Conservation (phyloP, 345 rosid genomes). For the Crucihimalaya himalaica region DNA sequence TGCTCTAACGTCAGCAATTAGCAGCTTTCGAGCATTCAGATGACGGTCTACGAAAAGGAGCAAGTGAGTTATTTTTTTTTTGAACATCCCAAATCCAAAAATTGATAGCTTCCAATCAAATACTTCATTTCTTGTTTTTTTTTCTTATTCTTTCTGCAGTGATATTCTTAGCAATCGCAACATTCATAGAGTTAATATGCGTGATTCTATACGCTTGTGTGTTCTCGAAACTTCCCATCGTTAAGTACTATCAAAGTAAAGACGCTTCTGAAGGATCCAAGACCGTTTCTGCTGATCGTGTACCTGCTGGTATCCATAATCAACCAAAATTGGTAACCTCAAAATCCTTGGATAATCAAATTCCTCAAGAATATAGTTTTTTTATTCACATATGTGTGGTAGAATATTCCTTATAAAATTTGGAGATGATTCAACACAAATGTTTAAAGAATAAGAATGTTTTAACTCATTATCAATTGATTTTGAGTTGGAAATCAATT, state of each 20-base stretch:
- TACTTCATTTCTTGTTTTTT: background rate
- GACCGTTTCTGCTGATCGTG: conserved; percentile 82
- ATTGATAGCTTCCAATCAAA: conserved; percentile 14
- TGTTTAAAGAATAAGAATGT: background rate
- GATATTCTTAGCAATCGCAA: conserved; percentile 64
- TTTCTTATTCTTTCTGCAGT: conserved; percentile 42
- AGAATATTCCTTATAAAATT: background rate
- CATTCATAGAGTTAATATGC: conserved; percentile 64
- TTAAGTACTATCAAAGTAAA: conserved; percentile 71
- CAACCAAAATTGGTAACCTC: conserved; percentile 12
- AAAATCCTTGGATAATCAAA: background rate
- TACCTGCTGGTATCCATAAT: conserved; percentile 72
- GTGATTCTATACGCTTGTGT: conserved; percentile 55
- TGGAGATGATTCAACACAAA: background rate
- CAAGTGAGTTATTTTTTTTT: conserved; percentile 48
- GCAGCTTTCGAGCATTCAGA: conserved; percentile 66
- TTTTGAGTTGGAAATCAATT: background rate
- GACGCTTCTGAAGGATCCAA: conserved; percentile 85
- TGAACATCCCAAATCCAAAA: background rate
- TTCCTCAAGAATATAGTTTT: background rate
- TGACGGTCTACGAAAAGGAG: conserved; percentile 79
- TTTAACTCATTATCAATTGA: background rate
- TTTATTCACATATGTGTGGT: background rate
- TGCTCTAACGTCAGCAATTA: conserved; percentile 68
- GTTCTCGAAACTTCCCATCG: conserved; percentile 72